Percentiles rank a stretch among this genome's conserved stretches.
phyloP scores from a whole-genome alignment of 768 basidiomycete genomes.

The Hygrocybe coccinea region DNA sequence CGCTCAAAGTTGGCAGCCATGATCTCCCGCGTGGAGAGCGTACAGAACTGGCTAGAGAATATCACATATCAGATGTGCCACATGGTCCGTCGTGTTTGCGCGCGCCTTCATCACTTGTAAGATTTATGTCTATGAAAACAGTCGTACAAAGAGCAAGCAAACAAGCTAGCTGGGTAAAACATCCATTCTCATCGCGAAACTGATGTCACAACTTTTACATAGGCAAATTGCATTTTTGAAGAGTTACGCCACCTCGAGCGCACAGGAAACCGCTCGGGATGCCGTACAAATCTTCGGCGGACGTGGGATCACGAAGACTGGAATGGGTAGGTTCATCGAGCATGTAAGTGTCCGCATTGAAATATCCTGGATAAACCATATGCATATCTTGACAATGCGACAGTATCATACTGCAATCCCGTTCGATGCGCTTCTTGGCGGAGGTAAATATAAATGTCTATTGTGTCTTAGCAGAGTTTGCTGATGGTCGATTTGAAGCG shows the following conservation, averaged over 20 bases:
- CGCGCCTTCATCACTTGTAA: slow-evolving; percentile 15
- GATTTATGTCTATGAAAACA: slow-evolving; percentile 12
- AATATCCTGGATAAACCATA: background rate
- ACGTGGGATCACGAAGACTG: slow-evolving; percentile 76
- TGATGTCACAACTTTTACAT: background rate
- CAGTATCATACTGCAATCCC: slow-evolving; percentile 63
- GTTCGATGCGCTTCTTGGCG: slow-evolving; percentile 47
- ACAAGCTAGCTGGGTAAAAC: slow-evolving; percentile 62
- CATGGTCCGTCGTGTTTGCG: slow-evolving; percentile 44
- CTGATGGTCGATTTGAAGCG: slow-evolving; percentile 24
- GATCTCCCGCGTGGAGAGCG: slow-evolving; percentile 67
- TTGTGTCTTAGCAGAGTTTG: background rate
- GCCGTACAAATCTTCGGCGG: slow-evolving; percentile 75
- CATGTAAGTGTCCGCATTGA: slow-evolving; percentile 42
- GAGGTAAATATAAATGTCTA: background rate
- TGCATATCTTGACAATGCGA: background rate
- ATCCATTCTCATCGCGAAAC: slow-evolving; percentile 16
- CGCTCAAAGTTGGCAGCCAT: slow-evolving; percentile 83
- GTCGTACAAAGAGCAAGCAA: slow-evolving; percentile 72
- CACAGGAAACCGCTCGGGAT: slow-evolving; percentile 60
- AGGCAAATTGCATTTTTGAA: slow-evolving; percentile 73
- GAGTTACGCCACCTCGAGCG: slow-evolving; percentile 57
- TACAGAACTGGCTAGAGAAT: slow-evolving; percentile 68
- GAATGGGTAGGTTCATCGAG: slow-evolving; percentile 76
- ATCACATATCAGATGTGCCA: slow-evolving; percentile 86